Conservation (phyloP, 2,329 filamentous ascomycete species). For the Zalaria sp. region DNA sequence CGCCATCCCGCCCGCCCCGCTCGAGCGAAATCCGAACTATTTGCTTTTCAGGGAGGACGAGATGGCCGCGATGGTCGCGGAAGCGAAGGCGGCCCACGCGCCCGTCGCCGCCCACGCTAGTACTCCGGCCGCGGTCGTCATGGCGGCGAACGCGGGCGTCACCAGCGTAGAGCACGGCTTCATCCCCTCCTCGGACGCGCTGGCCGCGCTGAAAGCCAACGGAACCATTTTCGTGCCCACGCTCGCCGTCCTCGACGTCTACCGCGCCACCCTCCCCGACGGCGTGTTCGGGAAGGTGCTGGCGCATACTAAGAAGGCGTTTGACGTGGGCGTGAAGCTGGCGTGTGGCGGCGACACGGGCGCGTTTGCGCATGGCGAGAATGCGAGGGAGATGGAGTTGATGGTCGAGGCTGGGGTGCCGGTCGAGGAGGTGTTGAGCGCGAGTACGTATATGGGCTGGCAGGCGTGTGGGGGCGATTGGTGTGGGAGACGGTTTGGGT, state of each 20-base stretch:
- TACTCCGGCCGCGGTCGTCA: conserved; percentile 14
- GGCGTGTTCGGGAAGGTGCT: conserved; percentile 9
- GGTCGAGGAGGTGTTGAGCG: conserved; percentile 34
- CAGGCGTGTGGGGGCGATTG: conserved; percentile 39
- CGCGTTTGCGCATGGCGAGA: conserved; percentile 38
- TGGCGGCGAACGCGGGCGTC: conserved; percentile 17
- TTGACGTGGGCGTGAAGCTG: conserved; percentile 33
- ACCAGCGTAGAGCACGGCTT: conserved; percentile 19
- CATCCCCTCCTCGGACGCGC: no score
- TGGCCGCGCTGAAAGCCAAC: conserved; percentile 33
- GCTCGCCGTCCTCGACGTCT: conserved; percentile 29
- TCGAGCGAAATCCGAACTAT: conserved; percentile 14
- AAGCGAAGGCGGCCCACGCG: conserved; percentile 12
- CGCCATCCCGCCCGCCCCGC: conserved; percentile 6
- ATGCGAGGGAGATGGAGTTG: conserved; percentile 40
- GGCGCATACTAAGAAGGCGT: conserved; percentile 29
- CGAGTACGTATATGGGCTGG: conserved; percentile 40
- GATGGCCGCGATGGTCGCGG: conserved; percentile 17
- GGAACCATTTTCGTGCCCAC: conserved; percentile 39
- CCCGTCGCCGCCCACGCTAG: conserved; percentile 17
- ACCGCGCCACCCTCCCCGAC: conserved; percentile 13
- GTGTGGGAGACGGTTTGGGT: conserved; percentile 20
- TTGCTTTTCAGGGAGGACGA: conserved; percentile 13
- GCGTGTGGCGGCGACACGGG: conserved; percentile 42
- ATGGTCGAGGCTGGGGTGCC: conserved; percentile 37